Evolutionary conservation across 768 basidiomycete genomes (phyloP).

Genomic region (Suillus bovinus): DNA sequence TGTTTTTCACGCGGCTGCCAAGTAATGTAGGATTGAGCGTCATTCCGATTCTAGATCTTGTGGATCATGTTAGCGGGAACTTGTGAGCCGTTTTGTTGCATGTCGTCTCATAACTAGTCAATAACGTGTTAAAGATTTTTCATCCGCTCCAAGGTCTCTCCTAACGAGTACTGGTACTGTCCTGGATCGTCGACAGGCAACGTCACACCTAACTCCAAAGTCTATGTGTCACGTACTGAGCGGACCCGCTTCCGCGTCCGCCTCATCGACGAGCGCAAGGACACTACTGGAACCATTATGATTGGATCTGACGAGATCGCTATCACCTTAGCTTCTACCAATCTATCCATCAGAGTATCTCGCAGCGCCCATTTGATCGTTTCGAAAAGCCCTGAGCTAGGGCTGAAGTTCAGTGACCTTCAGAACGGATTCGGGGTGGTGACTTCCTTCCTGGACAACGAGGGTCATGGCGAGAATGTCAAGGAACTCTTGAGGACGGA

Average conservation of each 20-base stretch:
- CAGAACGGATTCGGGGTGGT: not conserved
- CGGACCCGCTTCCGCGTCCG: not conserved
- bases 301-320: slow-evolving; percentile 3
- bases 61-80: not conserved
- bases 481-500: not conserved
- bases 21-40: not conserved
- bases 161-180: slow-evolving; percentile 5
- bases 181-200: not conserved
- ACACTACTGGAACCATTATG: not conserved
- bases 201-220: not conserved
- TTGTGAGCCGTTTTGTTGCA: not conserved
- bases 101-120: not conserved
- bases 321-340: not conserved
- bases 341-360: not conserved
- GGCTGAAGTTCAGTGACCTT: slow-evolving; percentile 1
- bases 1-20: not conserved
- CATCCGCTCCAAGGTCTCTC: slow-evolving; percentile 3
- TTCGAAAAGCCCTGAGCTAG: not conserved
- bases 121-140: not conserved
- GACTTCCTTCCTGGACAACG: not conserved
- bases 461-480: not conserved
- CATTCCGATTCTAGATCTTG: not conserved
- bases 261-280: not conserved
- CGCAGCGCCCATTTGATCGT: not conserved
- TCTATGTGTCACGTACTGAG: slow-evolving; percentile 1